Evolutionary conservation across 345 rosid species (phyloP).

Genomic region (Euphorbia tirucalli): DNA sequence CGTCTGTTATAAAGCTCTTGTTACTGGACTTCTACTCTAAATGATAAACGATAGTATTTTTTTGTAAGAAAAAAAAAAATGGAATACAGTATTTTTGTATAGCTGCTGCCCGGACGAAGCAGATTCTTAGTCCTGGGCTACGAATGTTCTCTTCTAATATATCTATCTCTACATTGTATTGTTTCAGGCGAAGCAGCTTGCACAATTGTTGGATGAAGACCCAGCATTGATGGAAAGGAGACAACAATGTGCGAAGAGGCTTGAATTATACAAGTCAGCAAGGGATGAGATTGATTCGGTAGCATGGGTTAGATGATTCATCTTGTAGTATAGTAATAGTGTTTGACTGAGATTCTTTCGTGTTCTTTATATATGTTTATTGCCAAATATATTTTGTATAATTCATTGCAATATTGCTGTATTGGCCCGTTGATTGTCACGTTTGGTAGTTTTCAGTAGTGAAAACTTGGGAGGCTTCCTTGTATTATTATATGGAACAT

Average conservation of each 20-base stretch:
- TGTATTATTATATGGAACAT: not conserved
- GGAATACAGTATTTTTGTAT: no score
- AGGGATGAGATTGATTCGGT: constrained; percentile 44
- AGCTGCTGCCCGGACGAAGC: no score
- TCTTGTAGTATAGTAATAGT: constrained; percentile 1
- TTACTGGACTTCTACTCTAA: not conserved
- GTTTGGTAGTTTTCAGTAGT: not conserved
- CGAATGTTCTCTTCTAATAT: no score
- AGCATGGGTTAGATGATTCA: constrained; percentile 32
- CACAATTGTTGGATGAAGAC: constrained; percentile 37
- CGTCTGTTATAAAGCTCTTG: not conserved
- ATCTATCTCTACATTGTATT: not conserved
- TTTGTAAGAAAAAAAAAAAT: no score
- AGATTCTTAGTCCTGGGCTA: no score
- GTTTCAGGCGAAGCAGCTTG: constrained; percentile 36
- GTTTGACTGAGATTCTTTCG: constrained; percentile 6
- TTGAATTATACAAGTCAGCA: constrained; percentile 39
- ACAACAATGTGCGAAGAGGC: constrained; percentile 34
- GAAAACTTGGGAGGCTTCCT: not conserved
- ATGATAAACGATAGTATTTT: not conserved
- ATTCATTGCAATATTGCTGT: not conserved
- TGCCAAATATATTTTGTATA: not conserved
- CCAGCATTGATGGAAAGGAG: constrained; percentile 44
- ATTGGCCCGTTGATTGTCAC: not conserved
- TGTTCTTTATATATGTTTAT: not conserved